A percentile compares a stretch with the other conserved stretches of the same genome.
Conservation (phyloP, 2,329 filamentous ascomycete genomes). For the Colletotrichum musicola region DNA sequence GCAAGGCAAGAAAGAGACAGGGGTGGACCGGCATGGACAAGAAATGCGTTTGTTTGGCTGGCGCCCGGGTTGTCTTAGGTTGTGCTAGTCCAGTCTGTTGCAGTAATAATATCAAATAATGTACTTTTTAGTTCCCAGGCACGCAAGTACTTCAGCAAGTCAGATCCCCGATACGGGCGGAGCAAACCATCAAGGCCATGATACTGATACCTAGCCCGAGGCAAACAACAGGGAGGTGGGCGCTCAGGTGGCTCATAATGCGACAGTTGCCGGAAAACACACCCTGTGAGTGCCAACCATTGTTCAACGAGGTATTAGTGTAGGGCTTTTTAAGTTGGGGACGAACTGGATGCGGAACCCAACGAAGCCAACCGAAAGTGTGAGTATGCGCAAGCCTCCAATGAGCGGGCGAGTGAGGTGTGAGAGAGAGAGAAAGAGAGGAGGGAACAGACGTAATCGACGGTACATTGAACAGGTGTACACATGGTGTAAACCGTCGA, state of each 20-base stretch:
- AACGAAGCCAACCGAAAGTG: slow-evolving; percentile 10
- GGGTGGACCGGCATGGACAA: slow-evolving; percentile 27
- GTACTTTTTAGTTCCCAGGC: slow-evolving; percentile 1
- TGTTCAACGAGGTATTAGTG: not conserved
- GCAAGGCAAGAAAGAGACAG: not conserved
- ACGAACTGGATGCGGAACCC: slow-evolving; percentile 17
- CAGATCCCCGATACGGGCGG: not conserved
- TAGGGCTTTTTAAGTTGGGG: slow-evolving; percentile 27
- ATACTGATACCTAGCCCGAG: not conserved
- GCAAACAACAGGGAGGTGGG: not conserved
- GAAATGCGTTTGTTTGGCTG: slow-evolving; percentile 29
- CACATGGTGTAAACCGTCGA: slow-evolving; percentile 8
- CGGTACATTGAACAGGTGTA: slow-evolving; percentile 14
- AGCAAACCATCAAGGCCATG: not conserved
- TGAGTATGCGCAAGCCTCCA: too few species aligned
- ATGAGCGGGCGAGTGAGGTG: not conserved
- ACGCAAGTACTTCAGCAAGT: not conserved
- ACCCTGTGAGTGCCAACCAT: not conserved
- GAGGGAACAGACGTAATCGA: slow-evolving; percentile 15
- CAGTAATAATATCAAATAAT: slow-evolving; percentile 21
- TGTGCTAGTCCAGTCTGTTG: slow-evolving; percentile 30
- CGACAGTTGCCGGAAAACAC: not conserved
- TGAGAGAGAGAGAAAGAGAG: not conserved
- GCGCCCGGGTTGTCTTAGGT: slow-evolving; percentile 32
- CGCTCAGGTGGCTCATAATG: not conserved